Evolutionary conservation across 495 filamentous ascomycete species (phyloP).

Genomic region (Trichocladium uniseriatum): DNA sequence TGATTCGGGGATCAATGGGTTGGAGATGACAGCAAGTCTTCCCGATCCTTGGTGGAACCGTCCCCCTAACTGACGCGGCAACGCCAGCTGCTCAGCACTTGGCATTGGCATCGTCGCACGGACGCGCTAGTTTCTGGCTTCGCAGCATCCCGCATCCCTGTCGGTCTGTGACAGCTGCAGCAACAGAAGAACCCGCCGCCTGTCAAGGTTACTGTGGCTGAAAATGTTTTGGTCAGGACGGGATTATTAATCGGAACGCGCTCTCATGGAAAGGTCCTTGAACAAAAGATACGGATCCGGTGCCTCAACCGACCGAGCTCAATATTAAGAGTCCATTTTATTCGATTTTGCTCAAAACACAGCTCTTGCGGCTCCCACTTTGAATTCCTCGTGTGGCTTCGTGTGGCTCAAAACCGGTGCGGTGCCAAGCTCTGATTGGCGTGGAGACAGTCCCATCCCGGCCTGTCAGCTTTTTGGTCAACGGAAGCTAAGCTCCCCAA

Average conservation of each 20-base stretch:
- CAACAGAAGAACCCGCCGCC: background rate
- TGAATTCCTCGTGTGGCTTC: background rate
- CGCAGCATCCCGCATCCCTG: background rate
- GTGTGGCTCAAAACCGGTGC: too few relatives aligned
- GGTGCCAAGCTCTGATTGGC: slow-evolving; percentile 14
- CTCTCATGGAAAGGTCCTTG: too few relatives aligned
- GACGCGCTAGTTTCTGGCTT: background rate
- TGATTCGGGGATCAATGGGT: too few relatives aligned
- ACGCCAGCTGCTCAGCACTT: slow-evolving; percentile 6
- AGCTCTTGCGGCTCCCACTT: too few relatives aligned
- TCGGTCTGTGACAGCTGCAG: background rate
- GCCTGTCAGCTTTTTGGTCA: slow-evolving; percentile 18
- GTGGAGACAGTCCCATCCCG: slow-evolving; percentile 8
- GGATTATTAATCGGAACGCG: too few relatives aligned
- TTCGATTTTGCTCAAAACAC: too few relatives aligned
- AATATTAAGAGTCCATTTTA: too few relatives aligned
- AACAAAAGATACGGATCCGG: too few relatives aligned
- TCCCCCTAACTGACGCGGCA: slow-evolving; percentile 7
- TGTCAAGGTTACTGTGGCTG: too few relatives aligned
- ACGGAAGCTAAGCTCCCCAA: slow-evolving; percentile 24
- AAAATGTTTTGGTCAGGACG: too few relatives aligned
- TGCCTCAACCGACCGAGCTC: too few relatives aligned
- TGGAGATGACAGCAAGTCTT: slow-evolving; percentile 15
- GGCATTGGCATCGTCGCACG: background rate
- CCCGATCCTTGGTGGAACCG: slow-evolving; percentile 1